Base-by-base conservation (phyloP, 1,284 basidiomycete genomes). In the Puccinia triticina region DNA sequence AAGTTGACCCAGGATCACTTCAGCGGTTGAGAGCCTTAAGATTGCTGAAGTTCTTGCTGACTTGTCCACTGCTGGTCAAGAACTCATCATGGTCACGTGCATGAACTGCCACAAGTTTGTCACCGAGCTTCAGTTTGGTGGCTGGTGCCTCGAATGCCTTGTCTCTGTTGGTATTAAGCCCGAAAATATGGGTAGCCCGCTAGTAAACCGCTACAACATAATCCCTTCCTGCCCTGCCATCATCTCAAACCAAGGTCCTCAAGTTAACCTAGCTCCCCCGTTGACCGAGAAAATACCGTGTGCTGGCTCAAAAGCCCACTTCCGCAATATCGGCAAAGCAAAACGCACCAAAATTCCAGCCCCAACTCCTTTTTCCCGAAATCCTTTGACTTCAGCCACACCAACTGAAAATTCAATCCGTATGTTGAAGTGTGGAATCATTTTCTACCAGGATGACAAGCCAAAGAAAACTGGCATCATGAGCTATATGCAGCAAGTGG, bases 381-480 rank as follows among this genome's bases (percentile, higher is more conserved):
- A 21, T 10, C 53, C 53, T 55, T 55, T 21, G 4, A 21, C 18
- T 4, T n/a, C 53, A 55, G 23, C 23, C 10, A 55, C 26, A 32
- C 8, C n/a, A 2, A 59, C 16, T 37, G 32, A 64, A 14, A 40
- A 21, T 64, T 16, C 29, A 21, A 64, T 40, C 32, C 61, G 61
- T 18, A 3, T 64, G 12, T 12, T 64, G 7, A 64, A 64, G 14
- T 64, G 61, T 64, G 61, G 61, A 37, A 64, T 64, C 26, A 2
- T 7, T 14, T 64, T 64, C 61, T 64, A 37, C 34, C 61, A 64
- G 61, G 16, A 18, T 14, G 32, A 64, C 8, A 64, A 64, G 34
- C 61, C 2, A 2, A 64, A 64, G 34, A 64, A 64, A 64, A 64
- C 61, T 18, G 61, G 61, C 18, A 64, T 64, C 26, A 64, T 64